Base-by-base conservation (phyloP, 2,329 filamentous ascomycete genomes). In the Paecilomyces variotii region DNA sequence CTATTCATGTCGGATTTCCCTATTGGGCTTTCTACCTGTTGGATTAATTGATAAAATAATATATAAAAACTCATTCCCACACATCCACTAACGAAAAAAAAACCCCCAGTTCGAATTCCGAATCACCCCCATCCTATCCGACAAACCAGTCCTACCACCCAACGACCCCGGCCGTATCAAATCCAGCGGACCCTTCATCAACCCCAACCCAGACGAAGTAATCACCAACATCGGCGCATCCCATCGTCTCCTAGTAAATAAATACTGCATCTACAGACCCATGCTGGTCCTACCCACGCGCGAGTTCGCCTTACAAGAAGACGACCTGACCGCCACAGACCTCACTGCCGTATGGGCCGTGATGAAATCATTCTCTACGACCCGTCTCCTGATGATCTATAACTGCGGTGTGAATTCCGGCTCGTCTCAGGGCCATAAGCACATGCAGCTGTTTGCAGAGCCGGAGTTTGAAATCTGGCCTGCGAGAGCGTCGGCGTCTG, bases 351-450 rank as follows among this genome's bases (percentile, higher is more conserved):
- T 70, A 10, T 76, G 74, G 73, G 64, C 67, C n/a, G 66, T 74
- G 5, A 64, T 78, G 58, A 56, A 59, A 14, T 60, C 62, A 12
- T 62, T 74, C 30, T 49, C 60, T 53, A 57, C 61, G 2, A 58
- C 60, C 19, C 19, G 19, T 26, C 70, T 72, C 28, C 71, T 79
- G 65, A 67, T 74, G 55, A 75, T 80, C 35, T 79, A 75, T 64
- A 79, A 79, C 61, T 78, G 77, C 55, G 78, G 78, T 12, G 72
- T 74, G 50, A 72, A 77, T 27, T 73, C 72, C 55, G 78, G 77
- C 19, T 73, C 69, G 1, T 76, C 72, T 12, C 72, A 77, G 57
- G 75, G 75, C 2, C 77, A 80, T 63, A 79, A 79, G 62, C 77
- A 79, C 64, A 65, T 78, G 59, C 77, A 79, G 59, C 57, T 79